Base-by-base conservation (phyloP, 116 monocot species). In the Zostera marina region DNA sequence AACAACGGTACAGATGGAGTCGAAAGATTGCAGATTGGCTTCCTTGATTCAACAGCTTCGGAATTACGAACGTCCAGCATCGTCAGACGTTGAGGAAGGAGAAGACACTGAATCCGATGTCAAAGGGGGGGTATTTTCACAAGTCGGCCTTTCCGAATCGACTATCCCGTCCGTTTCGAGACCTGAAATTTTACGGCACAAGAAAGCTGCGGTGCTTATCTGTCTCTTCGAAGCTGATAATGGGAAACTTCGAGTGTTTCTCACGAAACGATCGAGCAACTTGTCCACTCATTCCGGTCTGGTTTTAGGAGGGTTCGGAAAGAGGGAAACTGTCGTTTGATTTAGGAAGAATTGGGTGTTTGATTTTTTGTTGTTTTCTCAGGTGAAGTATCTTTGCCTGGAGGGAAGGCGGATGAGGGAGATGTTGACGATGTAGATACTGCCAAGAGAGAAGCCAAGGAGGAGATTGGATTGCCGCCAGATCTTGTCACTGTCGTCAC, bases 401-500 rank as follows among this genome's bases (percentile, higher is more conserved):
- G 99, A 3, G 99, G 91, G 47, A 99, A 91, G 71, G 74, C 79
- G 7, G 99, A 99, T 61, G 81, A 83, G 58, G 83, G 79, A 1
- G 99, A 99, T 41, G 80, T 65, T 0, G 87, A 87, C 40, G 83
- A 83, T 22, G 25, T 20, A 13, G 79, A 65, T 55, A 98, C 98
- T 56, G 98, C 98, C 21, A 53, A 59, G 53, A 76, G 99, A 61
- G 99, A 99, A 62, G 87, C 99, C 12, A 74, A 71, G 41, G 99
- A 99, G 44, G 99, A 99, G 73, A 91, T 99, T 49, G 99, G 99
- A 5, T 70, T 99, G 42, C 87, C 91, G 73, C 91, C 91, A 5
- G 65, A 68, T 22, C 73, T 99, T 15, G 77, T 91, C 22, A 75
- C 69, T 2, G 73, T 81, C 25, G 87, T 83, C 26, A 63, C 83